Conservation (phyloP, 148 eudicot genomes). For the Rheum nobile region DNA sequence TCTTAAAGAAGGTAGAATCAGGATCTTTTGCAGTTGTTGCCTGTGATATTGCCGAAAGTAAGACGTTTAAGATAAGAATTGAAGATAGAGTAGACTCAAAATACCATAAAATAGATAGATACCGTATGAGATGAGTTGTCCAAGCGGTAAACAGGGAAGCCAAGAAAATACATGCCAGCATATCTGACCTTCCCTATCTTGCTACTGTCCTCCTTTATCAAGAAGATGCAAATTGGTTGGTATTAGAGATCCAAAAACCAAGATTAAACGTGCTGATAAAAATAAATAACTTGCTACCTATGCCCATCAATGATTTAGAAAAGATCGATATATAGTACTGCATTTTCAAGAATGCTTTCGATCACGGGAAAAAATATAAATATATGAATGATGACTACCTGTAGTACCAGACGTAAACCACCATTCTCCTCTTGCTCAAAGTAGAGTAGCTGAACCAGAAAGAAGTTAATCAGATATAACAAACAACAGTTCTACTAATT, state of each 20-base stretch:
- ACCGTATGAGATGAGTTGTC: slow-evolving; percentile 50
- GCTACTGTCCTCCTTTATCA: slow-evolving; percentile 69
- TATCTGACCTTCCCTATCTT: slow-evolving; percentile 73
- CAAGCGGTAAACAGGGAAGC: slow-evolving; percentile 86
- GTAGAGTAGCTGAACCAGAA: slow-evolving; percentile 6
- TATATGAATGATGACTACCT: slow-evolving; percentile 1
- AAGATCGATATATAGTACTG: background rate
- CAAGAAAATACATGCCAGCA: slow-evolving; percentile 98
- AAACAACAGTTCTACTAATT: background rate
- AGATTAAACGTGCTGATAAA: background rate
- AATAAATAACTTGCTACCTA: background rate
- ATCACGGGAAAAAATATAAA: background rate
- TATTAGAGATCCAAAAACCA: background rate
- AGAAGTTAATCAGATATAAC: background rate
- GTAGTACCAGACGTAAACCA: background rate
- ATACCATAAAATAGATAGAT: slow-evolving; percentile 12
- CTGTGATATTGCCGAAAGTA: slow-evolving; percentile 17
- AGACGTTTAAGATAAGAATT: background rate
- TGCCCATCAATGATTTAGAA: background rate
- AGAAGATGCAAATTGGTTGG: background rate
- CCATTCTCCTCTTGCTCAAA: slow-evolving; percentile 11
- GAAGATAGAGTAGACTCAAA: background rate
- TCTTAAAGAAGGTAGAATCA: slow-evolving; percentile 82
- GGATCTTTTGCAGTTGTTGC: slow-evolving; percentile 73
- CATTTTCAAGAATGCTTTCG: background rate